phyloP scores from a whole-genome alignment of 2,329 filamentous ascomycete species.

The Fusarium sp. region DNA sequence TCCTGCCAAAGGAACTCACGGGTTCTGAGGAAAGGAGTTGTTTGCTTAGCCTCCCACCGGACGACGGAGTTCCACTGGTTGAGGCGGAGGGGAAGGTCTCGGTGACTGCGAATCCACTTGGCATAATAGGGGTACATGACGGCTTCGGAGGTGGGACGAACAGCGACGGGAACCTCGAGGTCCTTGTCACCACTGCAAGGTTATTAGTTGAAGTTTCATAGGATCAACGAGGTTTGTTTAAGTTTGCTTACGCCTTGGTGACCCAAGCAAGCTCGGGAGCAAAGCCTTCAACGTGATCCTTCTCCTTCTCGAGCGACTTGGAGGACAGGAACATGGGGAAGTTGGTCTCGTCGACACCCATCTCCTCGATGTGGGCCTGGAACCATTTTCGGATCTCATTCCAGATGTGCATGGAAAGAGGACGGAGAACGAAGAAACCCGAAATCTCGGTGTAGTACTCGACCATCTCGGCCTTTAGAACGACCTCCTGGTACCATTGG shows the following conservation, averaged over 20 bases:
- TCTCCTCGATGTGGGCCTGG: conserved; percentile 81
- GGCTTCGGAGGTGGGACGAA: conserved; percentile 77
- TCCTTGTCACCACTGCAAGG: conserved; percentile 83
- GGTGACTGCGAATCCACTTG: conserved; percentile 96
- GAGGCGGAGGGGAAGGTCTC: conserved; percentile 91
- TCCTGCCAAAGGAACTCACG: conserved; percentile 99
- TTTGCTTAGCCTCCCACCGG: conserved; percentile 97
- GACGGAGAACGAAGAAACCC: conserved; percentile 95
- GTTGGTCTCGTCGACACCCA: conserved; percentile 95
- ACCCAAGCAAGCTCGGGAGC: conserved; percentile 93
- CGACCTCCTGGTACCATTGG: conserved; percentile 97
- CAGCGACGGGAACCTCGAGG: conserved; percentile 82
- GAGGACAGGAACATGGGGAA: conserved; percentile 96
- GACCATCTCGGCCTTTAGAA: conserved; percentile 96
- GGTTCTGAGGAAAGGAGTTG: conserved; percentile 86
- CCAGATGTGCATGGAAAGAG: conserved; percentile 76
- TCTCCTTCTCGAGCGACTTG: conserved; percentile 89
- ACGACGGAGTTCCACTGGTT: conserved; percentile 98
- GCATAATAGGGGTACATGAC: conserved; percentile 98
- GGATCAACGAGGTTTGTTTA: not conserved
- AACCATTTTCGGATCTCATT: conserved; percentile 76
- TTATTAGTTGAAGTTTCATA: conserved; percentile 26
- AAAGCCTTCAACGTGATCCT: conserved; percentile 98
- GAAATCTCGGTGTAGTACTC: conserved; percentile 96
- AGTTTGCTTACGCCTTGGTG: conserved; percentile 76